Percentiles rank a stretch among this genome's conserved stretches.
phyloP scores from a whole-genome alignment of 1,284 basidiomycete species.

The Ustilago loliicola region DNA sequence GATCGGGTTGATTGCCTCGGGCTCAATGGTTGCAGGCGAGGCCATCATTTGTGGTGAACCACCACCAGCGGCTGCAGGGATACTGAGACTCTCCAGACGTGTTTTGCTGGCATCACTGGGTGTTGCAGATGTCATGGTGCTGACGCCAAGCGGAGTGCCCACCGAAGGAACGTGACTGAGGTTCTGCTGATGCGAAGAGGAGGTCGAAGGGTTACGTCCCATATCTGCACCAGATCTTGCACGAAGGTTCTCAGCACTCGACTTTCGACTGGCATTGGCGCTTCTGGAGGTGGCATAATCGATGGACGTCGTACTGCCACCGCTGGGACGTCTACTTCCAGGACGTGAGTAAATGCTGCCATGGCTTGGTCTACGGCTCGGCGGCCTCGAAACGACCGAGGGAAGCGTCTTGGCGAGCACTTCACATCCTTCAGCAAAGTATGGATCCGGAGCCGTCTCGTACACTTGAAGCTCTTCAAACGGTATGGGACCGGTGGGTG shows the following conservation, averaged over 20 bases:
- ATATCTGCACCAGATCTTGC: slow-evolving; percentile 10
- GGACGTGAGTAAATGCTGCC: slow-evolving; percentile 32
- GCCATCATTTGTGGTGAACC: slow-evolving; percentile 40
- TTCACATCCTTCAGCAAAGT: slow-evolving; percentile 53
- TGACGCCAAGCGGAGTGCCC: slow-evolving; percentile 45
- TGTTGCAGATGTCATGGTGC: slow-evolving; percentile 46
- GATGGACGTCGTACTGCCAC: slow-evolving; percentile 25
- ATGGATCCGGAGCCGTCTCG: slow-evolving; percentile 54
- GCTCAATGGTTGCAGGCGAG: slow-evolving; percentile 34
- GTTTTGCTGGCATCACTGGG: slow-evolving; percentile 26
- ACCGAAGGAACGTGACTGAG: slow-evolving; percentile 44
- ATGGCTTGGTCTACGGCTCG: slow-evolving; percentile 39
- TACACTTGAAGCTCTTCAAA: slow-evolving; percentile 63
- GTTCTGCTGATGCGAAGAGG: slow-evolving; percentile 16
- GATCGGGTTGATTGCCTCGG: slow-evolving; percentile 42
- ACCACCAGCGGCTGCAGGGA: slow-evolving; percentile 19
- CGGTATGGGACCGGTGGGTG: slow-evolving; percentile 42
- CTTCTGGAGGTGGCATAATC: slow-evolving; percentile 17
- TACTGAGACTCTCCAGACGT: slow-evolving; percentile 25
- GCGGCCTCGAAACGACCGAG: slow-evolving; percentile 40
- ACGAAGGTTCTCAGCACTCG: slow-evolving; percentile 25
- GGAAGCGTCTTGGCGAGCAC: slow-evolving; percentile 53
- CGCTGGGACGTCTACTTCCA: slow-evolving; percentile 40
- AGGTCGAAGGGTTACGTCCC: background rate
- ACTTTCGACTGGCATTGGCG: slow-evolving; percentile 30